These are phyloP conservation scores for Pseudopithomyces chartarum DNA, from an alignment of 2,329 filamentous ascomycete species.

Conservation along the genomic window DNA sequence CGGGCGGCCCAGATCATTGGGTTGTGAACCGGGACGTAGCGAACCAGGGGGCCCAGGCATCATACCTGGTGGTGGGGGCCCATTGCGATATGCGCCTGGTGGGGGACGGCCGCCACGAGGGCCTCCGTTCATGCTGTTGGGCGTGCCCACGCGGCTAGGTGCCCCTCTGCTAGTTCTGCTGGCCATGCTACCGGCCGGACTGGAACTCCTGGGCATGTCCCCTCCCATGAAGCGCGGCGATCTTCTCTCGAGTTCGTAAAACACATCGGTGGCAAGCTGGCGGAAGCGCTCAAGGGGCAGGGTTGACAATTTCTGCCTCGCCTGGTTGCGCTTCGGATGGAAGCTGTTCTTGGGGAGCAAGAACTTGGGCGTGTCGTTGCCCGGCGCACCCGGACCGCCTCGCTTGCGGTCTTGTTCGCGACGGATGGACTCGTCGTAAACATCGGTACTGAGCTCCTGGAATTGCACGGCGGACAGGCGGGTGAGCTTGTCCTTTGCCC, in stretches of 20 bases:
- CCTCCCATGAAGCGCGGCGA: constrained; percentile 78
- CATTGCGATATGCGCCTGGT: constrained; percentile 35
- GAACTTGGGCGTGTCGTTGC: constrained; percentile 58
- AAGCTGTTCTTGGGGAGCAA: constrained; percentile 86
- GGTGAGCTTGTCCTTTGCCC: constrained; percentile 91
- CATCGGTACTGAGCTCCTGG: constrained; percentile 95
- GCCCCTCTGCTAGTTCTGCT: constrained; percentile 58
- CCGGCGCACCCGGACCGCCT: constrained; percentile 54
- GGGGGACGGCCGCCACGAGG: constrained; percentile 48
- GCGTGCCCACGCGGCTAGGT: constrained; percentile 60
- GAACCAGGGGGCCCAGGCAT: constrained; percentile 51
- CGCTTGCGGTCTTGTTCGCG: constrained; percentile 69
- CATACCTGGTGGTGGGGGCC: constrained; percentile 46
- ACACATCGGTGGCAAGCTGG: constrained; percentile 93
- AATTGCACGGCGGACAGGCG: constrained; percentile 91
- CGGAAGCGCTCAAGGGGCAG: constrained; percentile 85
- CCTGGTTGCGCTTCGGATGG: constrained; percentile 96
- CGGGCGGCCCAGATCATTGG: constrained; percentile 73
- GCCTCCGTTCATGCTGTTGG: constrained; percentile 59
- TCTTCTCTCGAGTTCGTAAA: constrained; percentile 88
- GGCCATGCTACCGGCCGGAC: constrained; percentile 66
- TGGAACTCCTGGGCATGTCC: constrained; percentile 69
- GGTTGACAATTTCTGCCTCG: constrained; percentile 91
- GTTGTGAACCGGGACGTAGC: constrained; percentile 29
- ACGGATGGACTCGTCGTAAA: constrained; percentile 91